Conservation (phyloP, 163 green algal genomes). For the Chlamydomonas reinhardtii region DNA sequence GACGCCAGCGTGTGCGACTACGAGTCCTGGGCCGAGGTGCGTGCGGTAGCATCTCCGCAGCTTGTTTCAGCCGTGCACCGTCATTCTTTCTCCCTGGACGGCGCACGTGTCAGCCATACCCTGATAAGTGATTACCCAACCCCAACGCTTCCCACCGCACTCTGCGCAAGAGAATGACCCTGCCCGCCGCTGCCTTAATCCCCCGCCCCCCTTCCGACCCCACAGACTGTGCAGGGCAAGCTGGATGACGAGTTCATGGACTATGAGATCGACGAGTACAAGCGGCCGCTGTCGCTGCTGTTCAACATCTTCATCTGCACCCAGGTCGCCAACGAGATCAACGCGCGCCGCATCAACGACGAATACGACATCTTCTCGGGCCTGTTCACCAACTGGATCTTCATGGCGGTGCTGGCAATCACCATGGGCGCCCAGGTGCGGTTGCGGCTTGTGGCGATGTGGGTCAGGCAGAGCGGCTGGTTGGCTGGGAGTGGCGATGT, state of each 20-base stretch:
- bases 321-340: conserved; percentile 97
- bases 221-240: neutral
- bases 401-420: conserved; percentile 86
- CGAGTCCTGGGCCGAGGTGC: neutral
- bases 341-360: conserved; percentile 90
- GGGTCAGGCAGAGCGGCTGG: no score
- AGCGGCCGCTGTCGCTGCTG: conserved; percentile 85
- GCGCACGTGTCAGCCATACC: no score
- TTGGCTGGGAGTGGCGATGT: no score
- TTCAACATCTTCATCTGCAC: conserved; percentile 87
- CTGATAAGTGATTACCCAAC: no score
- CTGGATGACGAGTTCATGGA: conserved; percentile 15
- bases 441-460: no score
- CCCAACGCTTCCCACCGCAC: no score
- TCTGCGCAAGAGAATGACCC: no score
- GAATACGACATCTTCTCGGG: conserved; percentile 93
- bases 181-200: no score
- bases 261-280: conserved; percentile 61
- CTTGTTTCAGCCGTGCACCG: no score
- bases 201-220: no score
- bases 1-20: neutral
- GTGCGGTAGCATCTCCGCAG: no score
- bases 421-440: conserved; percentile 62
- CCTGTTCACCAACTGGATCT: conserved; percentile 81
- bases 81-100: no score